Base-by-base conservation (phyloP, 176 grass and related monocot species). In the Aegilops umbellulata region DNA sequence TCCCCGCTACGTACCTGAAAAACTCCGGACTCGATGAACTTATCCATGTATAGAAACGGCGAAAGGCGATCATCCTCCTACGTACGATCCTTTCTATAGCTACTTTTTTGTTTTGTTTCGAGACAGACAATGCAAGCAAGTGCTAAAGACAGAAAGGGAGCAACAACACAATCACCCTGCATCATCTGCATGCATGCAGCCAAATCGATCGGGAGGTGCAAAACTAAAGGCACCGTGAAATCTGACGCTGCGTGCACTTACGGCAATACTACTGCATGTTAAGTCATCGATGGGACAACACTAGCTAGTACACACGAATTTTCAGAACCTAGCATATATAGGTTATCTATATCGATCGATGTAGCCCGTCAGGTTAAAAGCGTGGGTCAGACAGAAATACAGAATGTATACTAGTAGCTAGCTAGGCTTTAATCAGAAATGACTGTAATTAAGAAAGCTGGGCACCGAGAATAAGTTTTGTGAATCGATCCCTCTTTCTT, bases 301-400 rank as follows among this genome's bases (percentile, higher is more conserved):
- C 71, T 49, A 74, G 32, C 70, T 47, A 74, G 32, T 7, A 62
- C n/a, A 25, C 22, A 70, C 5, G 29, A 2, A 10, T 74, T 2
- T 39, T 70, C 68, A 39, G 12, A 73, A 25, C n/a, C 38, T 74
- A 25, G 16, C 49, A 53, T 36, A 8, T 36, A 36, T 53, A 19
- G 49, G 49, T 53, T 2, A 53, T 19, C 49, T 53, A 53, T 15
- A 41, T 24, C 2, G 6, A 73, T 38, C 23, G 26, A 44, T 16
- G 23, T 83, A 60, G 67, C 30, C 26, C 20, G 46, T 83, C 23
- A 83, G 67, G 67, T 83, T 29, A 72, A 73, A 83, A 83, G 81
- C 32, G 32, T 73, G 49, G 65, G 30, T 49, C 41, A 75, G 24
- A 51, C 24, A 75, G 41, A 55, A 34, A 74, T 24, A 49, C 24